A percentile compares a stretch with the other conserved stretches of the same genome.
Evolutionary conservation across 1,139 yeast genomes (phyloP).

Genomic region (Sugiyamaella japonica): DNA sequence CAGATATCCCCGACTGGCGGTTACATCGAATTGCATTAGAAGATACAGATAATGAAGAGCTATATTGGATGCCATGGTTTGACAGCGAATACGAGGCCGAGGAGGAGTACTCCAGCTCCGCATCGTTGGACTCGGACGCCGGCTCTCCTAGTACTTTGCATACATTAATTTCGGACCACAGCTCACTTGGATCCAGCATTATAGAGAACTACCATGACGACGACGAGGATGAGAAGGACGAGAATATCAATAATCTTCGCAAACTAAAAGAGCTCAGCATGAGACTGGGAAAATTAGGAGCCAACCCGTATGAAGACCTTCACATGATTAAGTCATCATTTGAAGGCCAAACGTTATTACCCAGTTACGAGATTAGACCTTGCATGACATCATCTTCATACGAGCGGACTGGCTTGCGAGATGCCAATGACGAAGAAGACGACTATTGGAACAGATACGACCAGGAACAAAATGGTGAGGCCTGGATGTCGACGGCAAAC

Average conservation of each 20-base stretch:
- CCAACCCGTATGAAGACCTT: conserved; percentile 3
- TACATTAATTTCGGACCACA: conserved; percentile 4
- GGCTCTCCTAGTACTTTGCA: background rate
- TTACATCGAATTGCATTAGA: conserved; percentile 29
- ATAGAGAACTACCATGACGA: conserved; percentile 4
- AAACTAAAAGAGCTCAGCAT: conserved; percentile 8
- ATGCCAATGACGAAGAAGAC: conserved; percentile 20
- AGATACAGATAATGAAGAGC: conserved; percentile 34
- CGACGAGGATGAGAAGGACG: conserved; percentile 5
- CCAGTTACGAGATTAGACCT: conserved; percentile 7
- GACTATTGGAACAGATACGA: conserved; percentile 26
- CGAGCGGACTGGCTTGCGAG: background rate
- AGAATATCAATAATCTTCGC: conserved; percentile 2
- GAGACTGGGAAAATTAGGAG: conserved; percentile 7
- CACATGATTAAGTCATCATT: background rate
- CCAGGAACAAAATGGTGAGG: background rate
- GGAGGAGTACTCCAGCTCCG: conserved; percentile 22
- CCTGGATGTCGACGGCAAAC: background rate
- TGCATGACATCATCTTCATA: background rate
- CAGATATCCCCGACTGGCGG: conserved; percentile 26
- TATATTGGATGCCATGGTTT: conserved; percentile 36
- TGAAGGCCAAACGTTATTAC: background rate
- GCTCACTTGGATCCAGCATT: conserved; percentile 12
- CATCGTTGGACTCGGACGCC: background rate
- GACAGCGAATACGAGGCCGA: conserved; percentile 29